These are phyloP conservation scores for Gyrodon lividus DNA, from an alignment of 768 basidiomycete genomes.

Conservation along the genomic window DNA sequence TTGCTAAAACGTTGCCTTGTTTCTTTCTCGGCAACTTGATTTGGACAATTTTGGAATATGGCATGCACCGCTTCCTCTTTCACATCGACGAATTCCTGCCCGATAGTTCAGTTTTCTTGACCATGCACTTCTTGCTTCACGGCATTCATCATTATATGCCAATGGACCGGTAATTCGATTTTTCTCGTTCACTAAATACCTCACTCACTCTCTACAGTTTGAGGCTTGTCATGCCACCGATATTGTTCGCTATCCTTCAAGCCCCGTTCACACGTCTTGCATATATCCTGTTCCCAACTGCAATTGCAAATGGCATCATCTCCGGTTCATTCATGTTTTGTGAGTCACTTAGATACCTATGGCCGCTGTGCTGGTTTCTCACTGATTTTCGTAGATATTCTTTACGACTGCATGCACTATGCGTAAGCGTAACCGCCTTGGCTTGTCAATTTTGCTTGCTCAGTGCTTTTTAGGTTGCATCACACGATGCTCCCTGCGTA, in stretches of 20 bases:
- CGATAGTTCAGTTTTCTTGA: constrained; percentile 75
- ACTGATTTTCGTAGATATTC: constrained; percentile 51
- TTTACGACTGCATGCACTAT: constrained; percentile 92
- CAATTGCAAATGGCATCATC: constrained; percentile 90
- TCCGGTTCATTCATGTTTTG: constrained; percentile 76
- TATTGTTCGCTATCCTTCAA: constrained; percentile 73
- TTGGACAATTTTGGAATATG: constrained; percentile 95
- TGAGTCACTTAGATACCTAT: constrained; percentile 34
- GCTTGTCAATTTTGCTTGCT: constrained; percentile 2
- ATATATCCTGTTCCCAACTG: constrained; percentile 74
- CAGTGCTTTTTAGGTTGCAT: constrained; percentile 54
- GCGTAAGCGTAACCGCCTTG: constrained; percentile 50
- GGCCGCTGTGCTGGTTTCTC: constrained; percentile 2
- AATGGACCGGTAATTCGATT: constrained; percentile 75
- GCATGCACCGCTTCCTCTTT: constrained; percentile 94
- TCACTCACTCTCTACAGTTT: constrained; percentile 44
- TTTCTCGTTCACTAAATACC: neutral
- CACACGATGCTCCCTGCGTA: constrained; percentile 86
- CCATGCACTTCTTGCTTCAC: constrained; percentile 89
- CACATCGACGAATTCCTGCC: constrained; percentile 89
- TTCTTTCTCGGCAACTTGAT: constrained; percentile 85
- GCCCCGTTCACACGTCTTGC: constrained; percentile 86
- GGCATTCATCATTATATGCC: constrained; percentile 98
- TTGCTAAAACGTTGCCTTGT: constrained; percentile 57
- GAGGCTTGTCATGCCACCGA: constrained; percentile 96